phyloP scores from a whole-genome alignment of 768 basidiomycete genomes.

The Termitomyces bulborhizus region DNA sequence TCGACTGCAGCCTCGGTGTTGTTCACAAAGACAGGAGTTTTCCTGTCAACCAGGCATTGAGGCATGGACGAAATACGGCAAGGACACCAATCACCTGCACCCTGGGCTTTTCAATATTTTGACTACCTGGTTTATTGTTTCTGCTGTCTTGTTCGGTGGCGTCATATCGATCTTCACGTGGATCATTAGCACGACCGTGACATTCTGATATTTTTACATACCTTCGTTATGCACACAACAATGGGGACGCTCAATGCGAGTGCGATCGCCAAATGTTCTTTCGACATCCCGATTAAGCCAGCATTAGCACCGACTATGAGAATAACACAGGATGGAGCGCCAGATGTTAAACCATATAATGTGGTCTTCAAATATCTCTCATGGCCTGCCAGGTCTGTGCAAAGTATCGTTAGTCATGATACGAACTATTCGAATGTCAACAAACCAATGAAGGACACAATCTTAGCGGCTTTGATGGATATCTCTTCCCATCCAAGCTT shows the following conservation, averaged over 20 bases:
- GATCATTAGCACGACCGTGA: not conserved
- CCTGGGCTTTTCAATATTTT: slow-evolving; percentile 93
- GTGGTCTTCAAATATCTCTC: slow-evolving; percentile 92
- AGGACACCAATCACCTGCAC: slow-evolving; percentile 54
- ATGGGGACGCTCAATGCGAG: slow-evolving; percentile 92
- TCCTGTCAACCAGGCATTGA: slow-evolving; percentile 35
- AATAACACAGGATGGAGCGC: slow-evolving; percentile 87
- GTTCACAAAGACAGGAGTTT: slow-evolving; percentile 80
- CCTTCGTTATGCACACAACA: slow-evolving; percentile 92
- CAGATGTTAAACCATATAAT: slow-evolving; percentile 90
- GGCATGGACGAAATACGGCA: not conserved
- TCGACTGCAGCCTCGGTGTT: slow-evolving; percentile 78
- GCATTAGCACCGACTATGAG: slow-evolving; percentile 96
- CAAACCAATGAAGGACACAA: slow-evolving; percentile 86
- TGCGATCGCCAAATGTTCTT: slow-evolving; percentile 94
- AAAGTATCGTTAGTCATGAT: not conserved
- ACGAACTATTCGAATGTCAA: not conserved
- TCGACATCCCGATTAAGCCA: slow-evolving; percentile 85
- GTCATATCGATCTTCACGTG: slow-evolving; percentile 87
- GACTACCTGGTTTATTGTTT: slow-evolving; percentile 86
- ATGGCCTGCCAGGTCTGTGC: slow-evolving; percentile 87
- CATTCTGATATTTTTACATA: slow-evolving; percentile 17
- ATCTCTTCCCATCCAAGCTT: slow-evolving; percentile 97
- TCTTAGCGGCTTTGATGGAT: slow-evolving; percentile 80
- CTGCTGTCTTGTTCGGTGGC: slow-evolving; percentile 82